These are phyloP conservation scores for Asterella californica DNA, from an alignment of 225 moss, liverwort and hornwort genomes.

Conservation along the genomic window DNA sequence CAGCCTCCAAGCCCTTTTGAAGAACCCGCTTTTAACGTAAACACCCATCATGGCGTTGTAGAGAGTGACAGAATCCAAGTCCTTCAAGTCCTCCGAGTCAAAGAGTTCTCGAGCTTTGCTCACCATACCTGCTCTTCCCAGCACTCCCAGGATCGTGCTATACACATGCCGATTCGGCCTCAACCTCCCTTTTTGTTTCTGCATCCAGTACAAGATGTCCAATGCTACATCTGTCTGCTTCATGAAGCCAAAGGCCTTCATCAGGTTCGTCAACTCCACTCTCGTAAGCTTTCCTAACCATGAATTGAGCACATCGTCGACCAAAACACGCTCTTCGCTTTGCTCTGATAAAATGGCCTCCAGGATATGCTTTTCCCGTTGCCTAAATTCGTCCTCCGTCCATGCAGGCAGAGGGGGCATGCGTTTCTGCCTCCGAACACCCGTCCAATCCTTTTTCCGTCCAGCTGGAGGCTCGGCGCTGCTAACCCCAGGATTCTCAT, in stretches of 20 bases:
- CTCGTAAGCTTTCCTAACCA: slow-evolving; percentile 88
- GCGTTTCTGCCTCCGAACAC: slow-evolving; percentile 40
- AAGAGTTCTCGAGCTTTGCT: slow-evolving; percentile 69
- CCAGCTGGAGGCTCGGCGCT: neutral
- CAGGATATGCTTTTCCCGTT: slow-evolving; percentile 51
- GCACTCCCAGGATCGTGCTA: slow-evolving; percentile 67
- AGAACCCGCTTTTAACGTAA: slow-evolving; percentile 62
- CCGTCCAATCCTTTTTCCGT: slow-evolving; percentile 23
- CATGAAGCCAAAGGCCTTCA: slow-evolving; percentile 63
- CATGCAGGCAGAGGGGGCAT: slow-evolving; percentile 46
- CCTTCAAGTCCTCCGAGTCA: slow-evolving; percentile 36
- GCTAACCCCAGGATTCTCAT: slow-evolving; percentile 14
- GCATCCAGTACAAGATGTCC: slow-evolving; percentile 84
- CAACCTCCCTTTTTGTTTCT: slow-evolving; percentile 66
- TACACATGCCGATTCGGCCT: slow-evolving; percentile 75
- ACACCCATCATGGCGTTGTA: slow-evolving; percentile 88
- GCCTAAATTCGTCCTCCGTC: slow-evolving; percentile 55
- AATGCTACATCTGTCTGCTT: slow-evolving; percentile 50
- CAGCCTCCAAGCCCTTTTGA: slow-evolving; percentile 71
- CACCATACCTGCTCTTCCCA: slow-evolving; percentile 72
- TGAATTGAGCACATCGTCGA: slow-evolving; percentile 65
- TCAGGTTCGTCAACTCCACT: slow-evolving; percentile 66
- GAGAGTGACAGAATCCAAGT: slow-evolving; percentile 50
- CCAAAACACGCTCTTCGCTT: slow-evolving; percentile 34
- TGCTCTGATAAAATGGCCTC: slow-evolving; percentile 47